Percentiles rank a stretch among this genome's conserved stretches.
Evolutionary conservation across 495 filamentous ascomycete species (phyloP).

Genomic region (Trichoderma virens): DNA sequence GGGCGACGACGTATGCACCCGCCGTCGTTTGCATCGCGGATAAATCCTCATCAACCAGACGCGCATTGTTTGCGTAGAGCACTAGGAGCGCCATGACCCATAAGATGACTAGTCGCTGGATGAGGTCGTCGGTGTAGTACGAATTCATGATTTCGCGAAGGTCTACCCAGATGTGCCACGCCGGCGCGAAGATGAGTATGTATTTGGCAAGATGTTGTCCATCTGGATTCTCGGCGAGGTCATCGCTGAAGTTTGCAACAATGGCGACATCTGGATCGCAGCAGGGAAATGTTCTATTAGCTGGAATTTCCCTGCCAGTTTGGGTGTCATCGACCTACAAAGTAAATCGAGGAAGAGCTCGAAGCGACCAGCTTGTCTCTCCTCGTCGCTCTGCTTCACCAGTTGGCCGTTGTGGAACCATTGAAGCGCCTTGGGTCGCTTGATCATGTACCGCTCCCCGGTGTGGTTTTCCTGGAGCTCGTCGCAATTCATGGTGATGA

Average conservation of each 20-base stretch:
- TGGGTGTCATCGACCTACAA: background rate
- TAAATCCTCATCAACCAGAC: background rate
- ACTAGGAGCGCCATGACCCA: background rate
- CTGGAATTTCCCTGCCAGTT: background rate
- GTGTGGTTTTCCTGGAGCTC: background rate
- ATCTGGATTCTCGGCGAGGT: background rate
- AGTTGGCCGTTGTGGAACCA: background rate
- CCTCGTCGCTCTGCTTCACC: background rate
- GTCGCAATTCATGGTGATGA: background rate
- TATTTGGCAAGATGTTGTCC: background rate
- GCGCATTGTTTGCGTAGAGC: background rate
- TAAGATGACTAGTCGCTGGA: background rate
- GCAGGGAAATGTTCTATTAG: background rate
- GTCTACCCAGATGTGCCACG: background rate
- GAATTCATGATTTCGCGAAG: background rate
- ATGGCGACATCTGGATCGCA: background rate
- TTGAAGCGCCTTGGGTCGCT: background rate
- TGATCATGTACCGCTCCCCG: conserved; percentile 1
- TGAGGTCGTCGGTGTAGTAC: background rate
- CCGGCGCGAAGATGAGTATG: background rate
- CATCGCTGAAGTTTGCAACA: background rate
- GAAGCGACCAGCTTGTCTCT: background rate
- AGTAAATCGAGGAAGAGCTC: background rate
- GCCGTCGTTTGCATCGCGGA: background rate
- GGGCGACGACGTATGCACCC: background rate